phyloP scores from a whole-genome alignment of 768 basidiomycete species.

The Cystobasidium ongulense region DNA sequence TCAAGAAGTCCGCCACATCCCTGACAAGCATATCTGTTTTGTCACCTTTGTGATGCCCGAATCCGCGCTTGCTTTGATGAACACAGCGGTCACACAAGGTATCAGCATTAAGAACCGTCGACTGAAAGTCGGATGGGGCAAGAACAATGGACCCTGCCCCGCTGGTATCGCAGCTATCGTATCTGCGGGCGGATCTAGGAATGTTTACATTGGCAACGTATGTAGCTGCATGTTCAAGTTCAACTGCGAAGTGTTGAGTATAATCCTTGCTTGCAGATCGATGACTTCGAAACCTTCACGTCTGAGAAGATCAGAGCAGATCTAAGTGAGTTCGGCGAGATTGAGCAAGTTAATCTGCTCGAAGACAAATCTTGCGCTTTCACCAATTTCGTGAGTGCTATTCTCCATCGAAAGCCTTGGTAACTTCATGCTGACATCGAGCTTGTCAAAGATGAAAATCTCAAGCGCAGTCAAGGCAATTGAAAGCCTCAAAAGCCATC shows the following conservation, averaged over 20 bases:
- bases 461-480: slow-evolving; percentile 22
- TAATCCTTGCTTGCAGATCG: slow-evolving; percentile 47
- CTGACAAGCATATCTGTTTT: slow-evolving; percentile 66
- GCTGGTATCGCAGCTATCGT: slow-evolving; percentile 79
- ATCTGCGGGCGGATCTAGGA: slow-evolving; percentile 84
- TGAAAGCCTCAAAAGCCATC: slow-evolving; percentile 24
- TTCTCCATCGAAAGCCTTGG: neutral
- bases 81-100: slow-evolving; percentile 80
- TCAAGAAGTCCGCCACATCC: slow-evolving; percentile 89
- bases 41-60: slow-evolving; percentile 83
- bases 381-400: slow-evolving; percentile 61
- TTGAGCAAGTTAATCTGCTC: slow-evolving; percentile 57
- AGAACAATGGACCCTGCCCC: slow-evolving; percentile 78
- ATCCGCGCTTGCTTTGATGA: slow-evolving; percentile 87
- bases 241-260: neutral
- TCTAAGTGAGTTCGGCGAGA: slow-evolving; percentile 92
- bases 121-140: slow-evolving; percentile 97
- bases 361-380: slow-evolving; percentile 77
- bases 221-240: neutral
- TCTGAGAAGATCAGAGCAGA: slow-evolving; percentile 85
- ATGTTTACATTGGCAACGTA: slow-evolving; percentile 83
- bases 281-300: slow-evolving; percentile 84
- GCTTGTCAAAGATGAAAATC: slow-evolving; percentile 16
- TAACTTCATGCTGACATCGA: neutral
- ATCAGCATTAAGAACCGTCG: slow-evolving; percentile 85